These are phyloP conservation scores for Cucumis cinereus DNA, from an alignment of 306 rosid genomes.

Conservation along the genomic window DNA sequence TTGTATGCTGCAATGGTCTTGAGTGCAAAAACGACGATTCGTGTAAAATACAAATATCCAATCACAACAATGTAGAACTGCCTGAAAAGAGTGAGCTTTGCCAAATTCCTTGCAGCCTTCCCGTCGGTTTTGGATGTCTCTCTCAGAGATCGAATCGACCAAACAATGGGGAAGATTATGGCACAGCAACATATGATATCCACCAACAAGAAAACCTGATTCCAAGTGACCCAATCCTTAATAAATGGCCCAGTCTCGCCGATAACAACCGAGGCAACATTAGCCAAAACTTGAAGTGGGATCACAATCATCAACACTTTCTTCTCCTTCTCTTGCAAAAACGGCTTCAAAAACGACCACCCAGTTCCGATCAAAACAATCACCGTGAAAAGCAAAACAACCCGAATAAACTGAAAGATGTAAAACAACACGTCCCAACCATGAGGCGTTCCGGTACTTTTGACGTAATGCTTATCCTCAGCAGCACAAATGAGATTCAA, in stretches of 20 bases:
- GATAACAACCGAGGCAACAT: constrained; percentile 71
- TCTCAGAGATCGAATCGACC: constrained; percentile 77
- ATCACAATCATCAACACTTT: constrained; percentile 81
- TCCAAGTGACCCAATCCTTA: constrained; percentile 94
- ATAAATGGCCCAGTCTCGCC: constrained; percentile 91
- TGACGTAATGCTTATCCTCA: constrained; percentile 74
- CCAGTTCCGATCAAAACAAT: constrained; percentile 81
- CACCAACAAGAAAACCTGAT: constrained; percentile 77
- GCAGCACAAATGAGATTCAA: constrained; percentile 67
- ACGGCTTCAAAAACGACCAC: constrained; percentile 80
- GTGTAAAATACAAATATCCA: constrained; percentile 70
- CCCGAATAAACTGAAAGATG: constrained; percentile 80
- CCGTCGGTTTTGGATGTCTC: constrained; percentile 91
- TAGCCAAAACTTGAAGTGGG: constrained; percentile 86
- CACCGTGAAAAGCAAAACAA: constrained; percentile 58
- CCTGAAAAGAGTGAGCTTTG: constrained; percentile 76
- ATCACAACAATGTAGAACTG: constrained; percentile 84
- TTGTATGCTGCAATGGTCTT: constrained; percentile 82
- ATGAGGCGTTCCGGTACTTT: constrained; percentile 75
- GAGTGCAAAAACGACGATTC: constrained; percentile 78
- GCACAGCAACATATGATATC: constrained; percentile 91
- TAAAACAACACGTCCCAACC: constrained; percentile 93
- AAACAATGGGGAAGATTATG: constrained; percentile 81
- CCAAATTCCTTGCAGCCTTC: constrained; percentile 70
- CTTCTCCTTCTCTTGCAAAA: constrained; percentile 74